Conservation (phyloP, 257 asterid genomes). For the Mitragyna speciosa region DNA sequence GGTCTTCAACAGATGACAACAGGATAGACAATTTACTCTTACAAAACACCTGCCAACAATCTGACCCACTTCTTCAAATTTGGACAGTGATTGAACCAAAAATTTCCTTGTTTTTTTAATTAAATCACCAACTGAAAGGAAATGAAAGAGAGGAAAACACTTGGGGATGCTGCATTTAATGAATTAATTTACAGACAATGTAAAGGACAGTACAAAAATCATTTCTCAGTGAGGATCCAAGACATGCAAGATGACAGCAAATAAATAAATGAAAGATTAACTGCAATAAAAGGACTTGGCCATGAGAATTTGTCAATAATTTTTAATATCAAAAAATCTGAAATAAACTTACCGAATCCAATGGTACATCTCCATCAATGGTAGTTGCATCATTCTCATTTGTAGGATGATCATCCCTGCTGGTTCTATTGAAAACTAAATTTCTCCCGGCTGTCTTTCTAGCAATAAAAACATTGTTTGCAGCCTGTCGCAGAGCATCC, state of each 20-base stretch:
- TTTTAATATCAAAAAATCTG: neutral
- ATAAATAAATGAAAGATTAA: neutral
- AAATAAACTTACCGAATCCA: neutral
- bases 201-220: neutral
- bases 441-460: neutral
- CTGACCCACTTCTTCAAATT: neutral
- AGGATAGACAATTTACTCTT: neutral
- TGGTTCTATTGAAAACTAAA: neutral
- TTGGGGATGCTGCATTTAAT: too few relatives aligned
- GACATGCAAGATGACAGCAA: neutral
- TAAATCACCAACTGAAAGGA: too few relatives aligned
- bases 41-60: neutral
- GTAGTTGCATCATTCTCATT: neutral
- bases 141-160: too few relatives aligned
- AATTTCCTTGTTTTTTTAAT: too few relatives aligned
- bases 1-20: neutral
- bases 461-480: conserved; percentile 16
- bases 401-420: conserved; percentile 3
- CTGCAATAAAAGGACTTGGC: neutral
- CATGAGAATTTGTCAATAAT: neutral
- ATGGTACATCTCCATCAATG: conserved; percentile 1
- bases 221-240: neutral
- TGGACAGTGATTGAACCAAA: too few relatives aligned
- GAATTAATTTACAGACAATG: too few relatives aligned
- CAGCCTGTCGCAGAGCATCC: conserved; percentile 19